These are phyloP conservation scores for Pelargonium citronellum DNA, from an alignment of 441 rosid species.

Conservation along the genomic window DNA sequence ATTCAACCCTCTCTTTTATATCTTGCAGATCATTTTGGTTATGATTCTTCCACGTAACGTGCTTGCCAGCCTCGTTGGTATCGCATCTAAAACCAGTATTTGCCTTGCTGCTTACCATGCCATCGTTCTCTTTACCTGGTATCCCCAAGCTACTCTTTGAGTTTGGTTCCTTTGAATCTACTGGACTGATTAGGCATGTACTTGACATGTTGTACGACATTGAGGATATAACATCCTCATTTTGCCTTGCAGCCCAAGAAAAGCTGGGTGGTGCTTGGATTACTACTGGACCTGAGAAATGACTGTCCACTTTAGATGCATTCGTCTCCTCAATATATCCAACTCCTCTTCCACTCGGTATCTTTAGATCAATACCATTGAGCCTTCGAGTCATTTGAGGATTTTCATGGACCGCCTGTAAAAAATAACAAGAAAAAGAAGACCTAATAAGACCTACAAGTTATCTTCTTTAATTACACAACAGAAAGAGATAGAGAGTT, in stretches of 20 bases:
- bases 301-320: conserved; percentile 34
- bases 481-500: conserved; percentile 31
- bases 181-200: conserved; percentile 44
- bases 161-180: conserved; percentile 36
- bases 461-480: conserved; percentile 7
- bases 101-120: conserved; percentile 2
- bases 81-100: not conserved
- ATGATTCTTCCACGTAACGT: not conserved
- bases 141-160: conserved; percentile 33
- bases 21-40: not conserved
- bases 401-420: conserved; percentile 33
- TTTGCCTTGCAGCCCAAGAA: conserved; percentile 61
- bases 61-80: conserved; percentile 30
- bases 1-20: conserved; percentile 21
- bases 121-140: conserved; percentile 26
- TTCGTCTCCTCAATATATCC: conserved; percentile 20
- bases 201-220: conserved; percentile 47
- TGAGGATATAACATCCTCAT: conserved; percentile 44
- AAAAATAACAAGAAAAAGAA: conserved; percentile 7
- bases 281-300: conserved; percentile 46
- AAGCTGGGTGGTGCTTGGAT: conserved; percentile 54
- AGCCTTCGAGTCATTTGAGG: conserved; percentile 16
- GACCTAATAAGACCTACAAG: conserved; percentile 6
- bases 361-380: conserved; percentile 7
- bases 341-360: conserved; percentile 27